A percentile compares a stretch with the other conserved stretches of the same genome.
These are phyloP conservation scores for Haberlea rhodopensis DNA, from an alignment of 257 asterid species.

Conservation along the genomic window DNA sequence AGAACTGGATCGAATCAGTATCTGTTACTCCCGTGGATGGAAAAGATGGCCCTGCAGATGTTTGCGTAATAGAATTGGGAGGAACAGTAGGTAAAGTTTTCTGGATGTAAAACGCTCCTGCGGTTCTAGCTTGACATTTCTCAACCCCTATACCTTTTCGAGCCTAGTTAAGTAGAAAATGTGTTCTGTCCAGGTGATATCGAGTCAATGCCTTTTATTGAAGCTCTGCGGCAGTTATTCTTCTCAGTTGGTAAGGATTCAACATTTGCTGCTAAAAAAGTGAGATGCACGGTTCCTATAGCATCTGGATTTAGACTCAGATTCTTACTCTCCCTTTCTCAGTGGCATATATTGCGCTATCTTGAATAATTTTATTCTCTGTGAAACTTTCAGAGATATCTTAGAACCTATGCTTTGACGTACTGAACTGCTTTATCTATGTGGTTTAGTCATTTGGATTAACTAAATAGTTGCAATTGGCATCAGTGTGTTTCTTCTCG, in stretches of 20 bases:
- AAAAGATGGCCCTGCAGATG: conserved; percentile 90
- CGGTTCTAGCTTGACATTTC: conserved; percentile 1
- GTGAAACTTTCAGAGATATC: background rate
- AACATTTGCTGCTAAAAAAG: conserved; percentile 4
- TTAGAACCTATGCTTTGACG: background rate
- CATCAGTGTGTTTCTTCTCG: background rate
- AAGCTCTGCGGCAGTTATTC: conserved; percentile 86
- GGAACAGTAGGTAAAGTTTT: conserved; percentile 85
- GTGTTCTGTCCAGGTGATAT: conserved; percentile 69
- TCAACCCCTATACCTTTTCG: background rate
- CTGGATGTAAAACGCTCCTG: background rate
- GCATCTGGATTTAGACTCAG: background rate
- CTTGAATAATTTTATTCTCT: too few relatives aligned
- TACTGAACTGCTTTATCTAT: background rate
- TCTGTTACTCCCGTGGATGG: conserved; percentile 86
- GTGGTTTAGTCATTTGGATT: background rate
- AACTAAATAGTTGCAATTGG: background rate
- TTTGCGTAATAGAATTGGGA: conserved; percentile 97
- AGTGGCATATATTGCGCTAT: background rate
- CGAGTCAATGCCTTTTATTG: conserved; percentile 98
- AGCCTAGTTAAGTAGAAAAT: conserved; percentile 7
- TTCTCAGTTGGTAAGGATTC: conserved; percentile 80
- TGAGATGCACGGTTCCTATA: background rate
- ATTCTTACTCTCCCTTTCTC: background rate
- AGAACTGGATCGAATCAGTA: conserved; percentile 86